Percentiles rank a stretch among this genome's conserved stretches.
These are phyloP conservation scores for Saccharum spontaneum DNA, from an alignment of 176 grass and related monocot species.

Conservation along the genomic window DNA sequence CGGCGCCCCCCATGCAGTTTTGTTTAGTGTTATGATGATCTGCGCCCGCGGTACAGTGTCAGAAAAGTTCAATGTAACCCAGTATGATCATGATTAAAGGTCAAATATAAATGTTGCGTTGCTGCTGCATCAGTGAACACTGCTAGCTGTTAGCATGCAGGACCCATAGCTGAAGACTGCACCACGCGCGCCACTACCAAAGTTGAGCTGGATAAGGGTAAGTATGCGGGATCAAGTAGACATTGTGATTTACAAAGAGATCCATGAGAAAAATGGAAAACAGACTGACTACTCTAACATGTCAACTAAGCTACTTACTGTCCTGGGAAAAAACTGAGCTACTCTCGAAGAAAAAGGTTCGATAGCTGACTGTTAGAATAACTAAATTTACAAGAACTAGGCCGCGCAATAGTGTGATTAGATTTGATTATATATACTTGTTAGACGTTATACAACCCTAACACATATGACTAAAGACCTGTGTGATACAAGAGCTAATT, in stretches of 20 bases:
- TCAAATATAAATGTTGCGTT: slow-evolving; percentile 9
- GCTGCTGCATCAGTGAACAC: background rate
- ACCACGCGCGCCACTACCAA: background rate
- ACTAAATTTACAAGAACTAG: no score
- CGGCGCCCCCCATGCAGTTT: no score
- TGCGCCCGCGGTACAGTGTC: background rate
- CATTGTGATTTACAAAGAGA: background rate
- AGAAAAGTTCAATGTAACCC: background rate
- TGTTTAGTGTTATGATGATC: background rate
- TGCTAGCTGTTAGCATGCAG: background rate
- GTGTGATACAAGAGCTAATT: no score
- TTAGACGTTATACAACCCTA: no score
- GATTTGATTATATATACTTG: no score
- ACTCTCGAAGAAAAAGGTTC: no score
- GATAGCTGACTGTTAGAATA: no score
- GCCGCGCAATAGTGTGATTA: no score
- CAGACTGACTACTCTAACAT: no score
- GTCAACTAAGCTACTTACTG: no score
- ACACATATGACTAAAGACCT: no score
- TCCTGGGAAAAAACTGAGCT: no score
- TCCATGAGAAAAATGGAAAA: background rate
- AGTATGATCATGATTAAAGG: background rate
- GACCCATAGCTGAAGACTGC: background rate
- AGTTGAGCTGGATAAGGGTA: background rate
- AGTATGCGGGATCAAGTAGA: background rate